Conservation (phyloP, 345 rosid genomes). For the Turnera subulata region DNA sequence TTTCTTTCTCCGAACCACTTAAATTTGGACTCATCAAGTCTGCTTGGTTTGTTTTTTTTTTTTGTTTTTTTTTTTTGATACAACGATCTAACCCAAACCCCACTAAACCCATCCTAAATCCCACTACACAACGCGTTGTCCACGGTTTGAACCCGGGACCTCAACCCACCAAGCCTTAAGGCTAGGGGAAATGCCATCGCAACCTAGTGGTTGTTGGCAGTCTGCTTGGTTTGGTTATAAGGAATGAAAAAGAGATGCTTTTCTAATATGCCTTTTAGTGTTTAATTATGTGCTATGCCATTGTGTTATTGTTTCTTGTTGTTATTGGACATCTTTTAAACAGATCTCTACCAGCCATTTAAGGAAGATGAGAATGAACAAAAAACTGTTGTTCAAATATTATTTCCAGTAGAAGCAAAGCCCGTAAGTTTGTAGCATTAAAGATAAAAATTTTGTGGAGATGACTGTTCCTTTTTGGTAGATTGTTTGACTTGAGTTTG, state of each 20-base stretch:
- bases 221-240: background rate
- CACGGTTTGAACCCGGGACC: no score
- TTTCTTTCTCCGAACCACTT: background rate
- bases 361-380: slow-evolving; percentile 86
- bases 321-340: background rate
- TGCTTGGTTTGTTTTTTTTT: no score
- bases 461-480: slow-evolving; percentile 8
- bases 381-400: slow-evolving; percentile 75
- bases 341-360: slow-evolving; percentile 89
- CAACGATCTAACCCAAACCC: no score
- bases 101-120: no score
- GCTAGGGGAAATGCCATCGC: no score
- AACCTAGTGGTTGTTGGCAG: no score
- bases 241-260: no score
- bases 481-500: background rate
- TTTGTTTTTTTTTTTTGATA: no score
- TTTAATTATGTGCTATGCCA: background rate
- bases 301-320: no score
- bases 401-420: slow-evolving; percentile 70
- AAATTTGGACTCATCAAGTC: background rate
- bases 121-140: no score
- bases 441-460: slow-evolving; percentile 3
- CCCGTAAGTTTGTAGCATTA: slow-evolving; percentile 52
- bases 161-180: no score
- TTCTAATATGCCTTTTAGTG: background rate